A percentile compares a stretch with the other conserved stretches of the same genome.
These are phyloP conservation scores for Orbilia brochopaga DNA, from an alignment of 2,329 filamentous ascomycete genomes.

Conservation along the genomic window DNA sequence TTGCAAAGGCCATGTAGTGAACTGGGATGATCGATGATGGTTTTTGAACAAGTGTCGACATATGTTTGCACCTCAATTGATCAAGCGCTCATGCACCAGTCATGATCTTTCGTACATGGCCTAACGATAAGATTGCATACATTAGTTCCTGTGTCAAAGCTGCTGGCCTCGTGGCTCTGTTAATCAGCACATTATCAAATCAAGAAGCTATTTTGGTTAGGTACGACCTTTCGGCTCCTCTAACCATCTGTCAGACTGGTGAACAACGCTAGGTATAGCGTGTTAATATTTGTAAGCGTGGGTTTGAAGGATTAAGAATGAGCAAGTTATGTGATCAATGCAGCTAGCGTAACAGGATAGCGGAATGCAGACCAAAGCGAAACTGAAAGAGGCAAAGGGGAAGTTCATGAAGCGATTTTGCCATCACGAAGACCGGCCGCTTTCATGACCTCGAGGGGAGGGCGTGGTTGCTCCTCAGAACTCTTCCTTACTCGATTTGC, in stretches of 20 bases:
- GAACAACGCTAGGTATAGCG: conserved; percentile 26
- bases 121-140: conserved; percentile 15
- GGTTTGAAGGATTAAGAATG: not conserved
- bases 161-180: conserved; percentile 41
- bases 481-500: no score
- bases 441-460: no score
- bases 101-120: conserved; percentile 20
- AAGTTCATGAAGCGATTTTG: conserved; percentile 28
- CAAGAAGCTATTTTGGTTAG: conserved; percentile 32
- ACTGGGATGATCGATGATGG: conserved; percentile 46
- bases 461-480: no score
- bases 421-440: not conserved
- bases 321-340: conserved; percentile 18
- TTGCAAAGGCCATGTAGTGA: conserved; percentile 20
- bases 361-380: conserved; percentile 23
- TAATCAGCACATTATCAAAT: conserved; percentile 44
- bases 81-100: no score
- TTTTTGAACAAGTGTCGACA: not conserved
- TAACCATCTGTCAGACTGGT: no score
- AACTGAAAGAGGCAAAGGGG: conserved; percentile 12
- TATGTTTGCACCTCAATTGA: conserved; percentile 3
- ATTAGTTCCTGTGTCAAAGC: conserved; percentile 38
- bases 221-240: conserved; percentile 22
- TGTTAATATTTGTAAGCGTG: conserved; percentile 49
- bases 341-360: not conserved